Percentiles rank a stretch among this genome's conserved stretches.
phyloP scores from a whole-genome alignment of 73 alveolate species.

The Effrenium voratum region DNA sequence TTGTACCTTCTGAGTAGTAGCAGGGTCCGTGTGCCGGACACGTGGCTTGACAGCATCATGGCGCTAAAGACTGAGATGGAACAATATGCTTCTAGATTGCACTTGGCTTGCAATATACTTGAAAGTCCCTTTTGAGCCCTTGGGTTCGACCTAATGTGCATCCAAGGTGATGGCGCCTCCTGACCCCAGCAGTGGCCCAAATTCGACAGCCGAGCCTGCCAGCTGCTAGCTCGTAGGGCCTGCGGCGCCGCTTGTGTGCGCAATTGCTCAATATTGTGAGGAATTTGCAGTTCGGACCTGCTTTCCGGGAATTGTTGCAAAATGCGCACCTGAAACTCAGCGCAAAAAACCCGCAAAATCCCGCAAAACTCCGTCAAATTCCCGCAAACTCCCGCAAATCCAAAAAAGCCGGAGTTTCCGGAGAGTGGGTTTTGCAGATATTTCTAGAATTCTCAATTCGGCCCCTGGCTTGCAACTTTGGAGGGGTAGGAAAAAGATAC shows the following conservation, averaged over 20 bases:
- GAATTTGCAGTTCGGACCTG: not conserved
- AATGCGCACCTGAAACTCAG: not conserved
- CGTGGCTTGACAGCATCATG: not conserved
- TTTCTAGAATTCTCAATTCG: not conserved
- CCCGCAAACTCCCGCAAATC: constrained; percentile 48
- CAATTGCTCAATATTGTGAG: not conserved
- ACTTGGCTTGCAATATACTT: not conserved
- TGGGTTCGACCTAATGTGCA: not conserved
- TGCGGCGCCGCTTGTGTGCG: not conserved
- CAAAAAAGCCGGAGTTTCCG: not conserved
- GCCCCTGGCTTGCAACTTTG: not conserved
- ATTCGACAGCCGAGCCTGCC: not conserved
- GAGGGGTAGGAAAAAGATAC: constrained; percentile 1
- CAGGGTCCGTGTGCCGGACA: not conserved
- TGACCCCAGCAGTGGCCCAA: not conserved
- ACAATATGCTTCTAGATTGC: not conserved
- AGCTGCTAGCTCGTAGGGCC: not conserved
- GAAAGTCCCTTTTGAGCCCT: not conserved
- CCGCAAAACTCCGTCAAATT: not conserved
- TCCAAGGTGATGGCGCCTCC: not conserved
- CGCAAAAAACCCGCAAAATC: constrained; percentile 48
- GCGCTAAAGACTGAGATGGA: not conserved
- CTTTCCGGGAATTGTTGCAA: not conserved
- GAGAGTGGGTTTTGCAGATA: not conserved
- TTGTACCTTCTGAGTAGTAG: not conserved